A percentile compares a stretch with the other conserved stretches of the same genome.
Conservation (phyloP, 306 rosid species). For the Cicer cuneatum region DNA sequence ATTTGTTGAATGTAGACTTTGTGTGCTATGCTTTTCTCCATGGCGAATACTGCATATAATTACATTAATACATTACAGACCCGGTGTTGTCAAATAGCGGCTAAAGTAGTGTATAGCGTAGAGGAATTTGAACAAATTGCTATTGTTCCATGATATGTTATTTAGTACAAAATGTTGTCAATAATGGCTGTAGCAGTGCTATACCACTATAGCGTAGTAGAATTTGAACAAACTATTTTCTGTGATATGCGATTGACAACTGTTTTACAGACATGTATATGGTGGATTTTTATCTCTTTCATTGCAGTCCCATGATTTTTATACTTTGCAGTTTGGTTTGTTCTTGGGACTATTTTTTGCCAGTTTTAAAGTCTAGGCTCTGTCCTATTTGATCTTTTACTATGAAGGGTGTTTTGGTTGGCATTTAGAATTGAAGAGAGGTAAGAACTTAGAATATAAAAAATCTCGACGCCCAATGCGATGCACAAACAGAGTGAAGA, state of each 20-base stretch:
- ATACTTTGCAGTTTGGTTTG: slow-evolving; percentile 14
- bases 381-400: neutral
- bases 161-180: too few species aligned
- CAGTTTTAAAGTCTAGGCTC: neutral
- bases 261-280: neutral
- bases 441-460: neutral
- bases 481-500: slow-evolving; percentile 4
- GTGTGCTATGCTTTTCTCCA: slow-evolving; percentile 7
- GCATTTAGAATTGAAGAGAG: slow-evolving; percentile 1
- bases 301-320: neutral
- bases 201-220: too few species aligned
- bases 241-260: too few species aligned
- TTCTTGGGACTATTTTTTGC: neutral
- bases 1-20: neutral
- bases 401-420: neutral
- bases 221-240: too few species aligned
- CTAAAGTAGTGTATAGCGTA: too few species aligned
- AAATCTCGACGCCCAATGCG: slow-evolving; percentile 6
- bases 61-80: too few species aligned
- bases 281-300: slow-evolving; percentile 2
- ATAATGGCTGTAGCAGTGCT: too few species aligned
- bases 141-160: too few species aligned
- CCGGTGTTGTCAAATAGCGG: too few species aligned
- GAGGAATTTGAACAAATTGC: too few species aligned
- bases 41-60: neutral